Evolutionary conservation across 2,329 filamentous ascomycete genomes (phyloP), one percentile per base, ranked within the genome.

Genomic region (Pseudogymnoascus sp.): DNA sequence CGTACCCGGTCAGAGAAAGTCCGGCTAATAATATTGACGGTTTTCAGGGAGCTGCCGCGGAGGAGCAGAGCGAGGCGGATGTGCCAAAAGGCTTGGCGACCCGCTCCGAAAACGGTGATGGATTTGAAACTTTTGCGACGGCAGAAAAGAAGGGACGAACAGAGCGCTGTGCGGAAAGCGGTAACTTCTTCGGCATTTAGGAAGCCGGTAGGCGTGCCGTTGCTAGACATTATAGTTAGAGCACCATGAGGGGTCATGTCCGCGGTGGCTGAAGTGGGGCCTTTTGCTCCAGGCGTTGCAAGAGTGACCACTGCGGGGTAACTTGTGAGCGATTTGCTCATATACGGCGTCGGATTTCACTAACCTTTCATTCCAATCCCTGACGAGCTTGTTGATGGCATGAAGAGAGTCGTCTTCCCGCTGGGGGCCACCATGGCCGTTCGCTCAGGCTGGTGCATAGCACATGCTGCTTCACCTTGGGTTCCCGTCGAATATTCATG

Each of bases 11-110:
- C 80, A 61, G 79, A 81, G 70, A 89, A 90, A 60, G 80, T 79
- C 35, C 89, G 86, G 70, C 92, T 95, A 72, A 96, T 87, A 69
- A 97, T 87, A 75, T 93, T 87, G 58, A 97, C 82, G 63, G 88
- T 84, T 68, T 87, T 86, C 68, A 96, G 87, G 18, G 90, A 89
- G 52, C 77, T 61, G 1, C 84, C 84, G 29, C 81, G 87, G 59
- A 94, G 80, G 65, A 93, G 80, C 9, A 97, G 80, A 0, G 92
- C 87, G 4, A 97, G 82, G 0, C 92, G 87, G 45, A 96, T 85
- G 72, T 97, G 93, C 92, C 92, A 97, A 77, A 93, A 96, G 10
- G 93, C 93, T 77, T 97, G 92, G 68, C 88, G 86, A 52, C 93
- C 93, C 35, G 88, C 87, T 25, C 93, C 93, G 72, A 97, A 97